Base-by-base conservation (phyloP, 2,329 filamentous ascomycete genomes). In the Beauveria asiatica region DNA sequence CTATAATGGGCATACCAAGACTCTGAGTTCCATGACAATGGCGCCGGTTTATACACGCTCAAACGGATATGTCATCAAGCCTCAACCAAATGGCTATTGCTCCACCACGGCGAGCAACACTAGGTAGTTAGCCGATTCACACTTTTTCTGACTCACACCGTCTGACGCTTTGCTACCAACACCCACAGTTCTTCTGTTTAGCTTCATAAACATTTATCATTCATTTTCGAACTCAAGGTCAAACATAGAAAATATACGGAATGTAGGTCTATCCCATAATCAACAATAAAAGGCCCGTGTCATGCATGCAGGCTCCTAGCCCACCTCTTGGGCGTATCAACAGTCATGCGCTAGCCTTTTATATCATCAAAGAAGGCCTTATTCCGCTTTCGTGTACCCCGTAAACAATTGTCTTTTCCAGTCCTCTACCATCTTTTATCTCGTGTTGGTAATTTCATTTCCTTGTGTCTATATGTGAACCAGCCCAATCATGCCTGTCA, bases 391-490 rank as follows among this genome's bases (percentile, higher is more conserved):
- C 8, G n/a, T 44, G 17, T 23, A 17, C 46, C 25, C 46, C 11
- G 8, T 30, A 10, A 46, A 25, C 7, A 55, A 55, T 17, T 19
- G 27, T 25, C 27, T 52, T 58, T 37, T 41, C 42, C 51, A 9
- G 23, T 37, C 41, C 48, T 53, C 39, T 59, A 46, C 57, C 57
- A 52, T 37, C 5, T 48, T 42, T 59, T 54, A 52, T 59, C 27
- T 59, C 41, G 30, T 46, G 25, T 19, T 30, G 50, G 54, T 10
- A 25, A 23, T 37, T 23, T 59, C 41, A n/a, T 41, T 41, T 42
- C 54, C 57, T 16, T 39, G 52, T 30, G 60, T 59, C 61, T 64
- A 44, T 71, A 68, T 65, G 67, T 66, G 66, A 68, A 65, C 55
- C 49, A 60, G 58, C 55, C 56, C 54, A 46, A 49, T 52, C 57